Base-by-base conservation (phyloP, 352 stramenopile genomes). In the Globisporangium viniferum region DNA sequence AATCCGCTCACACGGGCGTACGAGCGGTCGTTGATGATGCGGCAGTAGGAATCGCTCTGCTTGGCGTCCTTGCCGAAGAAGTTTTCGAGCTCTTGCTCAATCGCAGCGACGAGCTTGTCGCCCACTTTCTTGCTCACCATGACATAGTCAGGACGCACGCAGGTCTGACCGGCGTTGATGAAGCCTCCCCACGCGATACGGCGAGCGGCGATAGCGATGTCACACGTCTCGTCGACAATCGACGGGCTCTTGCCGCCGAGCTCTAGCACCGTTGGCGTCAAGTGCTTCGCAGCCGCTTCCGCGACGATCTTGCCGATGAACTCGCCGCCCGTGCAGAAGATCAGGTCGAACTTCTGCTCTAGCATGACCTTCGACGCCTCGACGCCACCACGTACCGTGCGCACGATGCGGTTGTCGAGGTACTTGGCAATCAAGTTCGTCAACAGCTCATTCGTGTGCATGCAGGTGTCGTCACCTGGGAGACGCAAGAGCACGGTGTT, bases 91-190 rank as follows among this genome's bases (percentile, higher is more conserved):
- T 70, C 75, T 24, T 73, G 64, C 62, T 87, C 69, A 53, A 92
- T 65, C n/a, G 67, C 70, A 20, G 71, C 63, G 6, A 94, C 77
- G 31, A 93, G 74, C 39, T 70, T 31, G 63, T 95, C 77, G 14
- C 88, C 74, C 44, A 97, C 71, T 44, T 82, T 81, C 29, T 84
- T 68, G 64, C 95, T 80, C n/a, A 97, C 89, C 24, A 99, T 58
- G 4, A 98, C 66, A 79, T 98, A 98, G 76, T 99, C 96, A 3
- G 96, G 93, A 15, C 93, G 84, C 39, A 99, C 80, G 76, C 97
- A 99, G 49, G 88, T 98, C 79, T 99, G 97, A 3, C 97, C 96
- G n/a, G 77, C 70, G 75, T 99, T 99, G 24, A 95, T 66, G 44
- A 85, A 93, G 27, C 97, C 93, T 2, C 73, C 82, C 78, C 82